Conservation (phyloP, 306 rosid species). For the Cyamopsis tetragonoloba region DNA sequence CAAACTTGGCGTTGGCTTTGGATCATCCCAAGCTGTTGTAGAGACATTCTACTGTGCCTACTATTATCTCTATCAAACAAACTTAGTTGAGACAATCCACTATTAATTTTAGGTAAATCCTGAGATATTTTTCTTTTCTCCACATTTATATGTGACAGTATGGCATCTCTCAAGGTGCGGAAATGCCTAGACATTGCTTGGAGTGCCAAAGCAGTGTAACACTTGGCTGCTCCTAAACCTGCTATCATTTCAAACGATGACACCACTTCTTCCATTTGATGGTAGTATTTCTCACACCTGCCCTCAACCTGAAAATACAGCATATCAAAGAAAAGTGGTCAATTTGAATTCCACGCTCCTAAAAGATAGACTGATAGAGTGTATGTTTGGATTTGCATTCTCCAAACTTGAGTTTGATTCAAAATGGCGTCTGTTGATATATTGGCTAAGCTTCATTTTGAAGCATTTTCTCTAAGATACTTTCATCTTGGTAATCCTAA, state of each 20-base stretch:
- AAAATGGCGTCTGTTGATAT: no score
- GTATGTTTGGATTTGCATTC: no score
- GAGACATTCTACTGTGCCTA: slow-evolving; percentile 46
- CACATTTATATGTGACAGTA: slow-evolving; percentile 49
- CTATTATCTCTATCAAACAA: slow-evolving; percentile 51
- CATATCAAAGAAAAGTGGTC: not conserved
- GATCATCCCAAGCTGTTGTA: slow-evolving; percentile 65
- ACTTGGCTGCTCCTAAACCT: slow-evolving; percentile 67
- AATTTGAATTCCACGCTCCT: no score
- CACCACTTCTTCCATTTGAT: slow-evolving; percentile 71
- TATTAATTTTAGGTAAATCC: slow-evolving; percentile 56
- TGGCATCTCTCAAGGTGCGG: slow-evolving; percentile 63
- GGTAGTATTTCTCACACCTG: slow-evolving; percentile 66
- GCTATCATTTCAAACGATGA: slow-evolving; percentile 65
- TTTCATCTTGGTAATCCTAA: no score
- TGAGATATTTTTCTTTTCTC: slow-evolving; percentile 56
- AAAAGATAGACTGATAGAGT: no score
- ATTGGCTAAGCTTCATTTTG: no score
- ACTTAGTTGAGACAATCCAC: slow-evolving; percentile 58
- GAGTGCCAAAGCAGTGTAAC: slow-evolving; percentile 75
- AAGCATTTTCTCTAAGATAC: no score
- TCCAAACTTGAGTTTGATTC: no score
- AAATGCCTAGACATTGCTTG: slow-evolving; percentile 89
- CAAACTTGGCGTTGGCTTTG: slow-evolving; percentile 71
- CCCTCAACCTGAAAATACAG: slow-evolving; percentile 57